Evolutionary conservation across 2,329 filamentous ascomycete genomes (phyloP), one percentile per base, ranked within the genome.

Genomic region (Aureobasidium sp.): DNA sequence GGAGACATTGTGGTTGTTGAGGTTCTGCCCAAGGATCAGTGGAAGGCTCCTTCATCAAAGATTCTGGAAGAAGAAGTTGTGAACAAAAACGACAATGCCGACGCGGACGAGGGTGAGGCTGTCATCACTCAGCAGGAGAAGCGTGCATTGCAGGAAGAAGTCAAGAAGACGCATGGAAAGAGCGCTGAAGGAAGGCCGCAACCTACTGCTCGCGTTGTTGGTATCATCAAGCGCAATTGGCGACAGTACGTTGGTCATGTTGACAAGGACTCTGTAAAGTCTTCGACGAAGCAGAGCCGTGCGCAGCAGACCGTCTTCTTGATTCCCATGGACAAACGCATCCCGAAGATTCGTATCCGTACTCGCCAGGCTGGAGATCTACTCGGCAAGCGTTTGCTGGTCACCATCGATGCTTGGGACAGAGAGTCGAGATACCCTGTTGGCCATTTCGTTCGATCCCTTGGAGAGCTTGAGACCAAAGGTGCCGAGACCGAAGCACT

Each of bases 401-500:
- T 96, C 43, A 92, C 91, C 0, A 95, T 99, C 65, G 94, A 99
- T 74, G 86, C 89, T 1, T 99, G 94, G 94, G 90, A 96, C 63
- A 83, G 91, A 64, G 91, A 96, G 71, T 95, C 92, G 4, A 83
- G 94, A 61, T 94, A 97, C 70, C 94, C 94, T 1, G 83, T 90
- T 19, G 94, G 94, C 11, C 94, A 99, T 72, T 95, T 97, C 68
- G 88, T 99, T 51, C 88, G 94, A 62, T 94, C 91, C 25, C 77
- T 99, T 9, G 94, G 94, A 65, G 92, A 96, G 72, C 77, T 99
- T 49, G 94, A 99, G 74, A 95, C 89, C 6, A 97, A 99, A 74
- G 90, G 89, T n/a, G 94, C 94, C 8, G 94, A 97, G 76, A 99
- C 94, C 0, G 94, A 99, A 73, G 94, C 94, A 21, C 77, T 99